Evolutionary conservation across 352 stramenopile genomes (phyloP).

Genomic region (Thalassiosira sp.): DNA sequence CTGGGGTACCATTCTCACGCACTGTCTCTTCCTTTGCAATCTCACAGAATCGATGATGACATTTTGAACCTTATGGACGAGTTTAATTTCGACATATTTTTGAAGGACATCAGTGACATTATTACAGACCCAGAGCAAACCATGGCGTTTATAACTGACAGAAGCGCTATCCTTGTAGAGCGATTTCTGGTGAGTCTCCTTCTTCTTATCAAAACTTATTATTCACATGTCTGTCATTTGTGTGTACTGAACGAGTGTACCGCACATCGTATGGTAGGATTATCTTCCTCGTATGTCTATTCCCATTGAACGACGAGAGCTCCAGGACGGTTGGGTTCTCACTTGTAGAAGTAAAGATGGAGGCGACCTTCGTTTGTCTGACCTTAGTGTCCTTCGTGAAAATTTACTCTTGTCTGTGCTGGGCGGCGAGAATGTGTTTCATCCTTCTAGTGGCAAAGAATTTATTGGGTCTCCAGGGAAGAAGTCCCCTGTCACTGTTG

Average conservation of each 20-base stretch:
- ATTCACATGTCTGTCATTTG: neutral
- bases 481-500: slow-evolving; percentile 11
- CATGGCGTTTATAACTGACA: slow-evolving; percentile 71
- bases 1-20: neutral
- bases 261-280: too few relatives aligned
- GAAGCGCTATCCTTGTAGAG: slow-evolving; percentile 66
- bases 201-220: neutral
- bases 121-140: slow-evolving; percentile 69
- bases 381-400: slow-evolving; percentile 72
- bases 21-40: neutral
- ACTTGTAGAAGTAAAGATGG: slow-evolving; percentile 75
- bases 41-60: slow-evolving; percentile 78
- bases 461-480: slow-evolving; percentile 23
- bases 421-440: slow-evolving; percentile 73
- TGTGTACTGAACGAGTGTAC: neutral
- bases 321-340: slow-evolving; percentile 79
- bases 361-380: slow-evolving; percentile 75
- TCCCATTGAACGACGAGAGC: slow-evolving; percentile 75
- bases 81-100: slow-evolving; percentile 72
- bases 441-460: slow-evolving; percentile 47
- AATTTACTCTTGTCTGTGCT: slow-evolving; percentile 74
- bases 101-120: slow-evolving; percentile 70
- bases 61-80: slow-evolving; percentile 83
- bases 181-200: slow-evolving; percentile 72
- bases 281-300: slow-evolving; percentile 83